Conservation (phyloP, 2,329 filamentous ascomycete species). For the Aspergillus sp. region DNA sequence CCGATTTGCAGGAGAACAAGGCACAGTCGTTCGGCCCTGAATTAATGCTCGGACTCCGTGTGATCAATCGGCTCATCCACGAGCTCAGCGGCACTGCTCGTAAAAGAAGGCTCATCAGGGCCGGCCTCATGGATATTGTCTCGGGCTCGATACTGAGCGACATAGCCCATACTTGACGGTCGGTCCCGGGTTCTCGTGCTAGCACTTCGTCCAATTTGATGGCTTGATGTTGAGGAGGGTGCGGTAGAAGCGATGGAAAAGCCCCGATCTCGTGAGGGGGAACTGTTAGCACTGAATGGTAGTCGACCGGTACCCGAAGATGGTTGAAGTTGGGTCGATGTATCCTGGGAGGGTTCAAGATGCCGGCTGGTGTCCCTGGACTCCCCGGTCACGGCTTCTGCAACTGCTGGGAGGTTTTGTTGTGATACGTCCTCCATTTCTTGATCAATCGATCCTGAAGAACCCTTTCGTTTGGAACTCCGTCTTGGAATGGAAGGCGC, state of each 20-base stretch:
- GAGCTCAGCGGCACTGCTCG: conserved; percentile 41
- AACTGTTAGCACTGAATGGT: conserved; percentile 36
- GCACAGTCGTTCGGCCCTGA: no score
- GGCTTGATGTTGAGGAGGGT: conserved; percentile 32
- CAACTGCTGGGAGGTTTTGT: conserved; percentile 11
- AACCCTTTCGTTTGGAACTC: conserved; percentile 58
- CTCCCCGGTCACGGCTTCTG: conserved; percentile 10
- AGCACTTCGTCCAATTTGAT: conserved; percentile 22
- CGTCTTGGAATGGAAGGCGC: conserved; percentile 52
- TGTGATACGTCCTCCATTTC: no score
- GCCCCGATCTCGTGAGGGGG: conserved; percentile 30
- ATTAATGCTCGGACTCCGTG: conserved; percentile 6
- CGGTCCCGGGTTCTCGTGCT: conserved; percentile 23
- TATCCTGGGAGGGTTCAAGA: conserved; percentile 6
- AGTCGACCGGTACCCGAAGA: conserved; percentile 32
- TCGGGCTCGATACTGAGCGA: conserved; percentile 43
- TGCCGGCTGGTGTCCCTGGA: conserved; percentile 8
- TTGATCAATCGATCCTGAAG: conserved; percentile 8
- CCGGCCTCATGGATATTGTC: conserved; percentile 44
- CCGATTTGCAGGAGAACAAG: no score
- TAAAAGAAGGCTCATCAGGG: conserved; percentile 31
- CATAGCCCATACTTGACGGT: conserved; percentile 48
- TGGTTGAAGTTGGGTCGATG: conserved; percentile 18
- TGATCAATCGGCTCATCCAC: conserved; percentile 28
- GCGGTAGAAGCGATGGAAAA: conserved; percentile 34